Percentiles rank a stretch among this genome's conserved stretches.
These are phyloP conservation scores for Globisporangium lucens DNA, from an alignment of 352 stramenopile species.

Conservation along the genomic window DNA sequence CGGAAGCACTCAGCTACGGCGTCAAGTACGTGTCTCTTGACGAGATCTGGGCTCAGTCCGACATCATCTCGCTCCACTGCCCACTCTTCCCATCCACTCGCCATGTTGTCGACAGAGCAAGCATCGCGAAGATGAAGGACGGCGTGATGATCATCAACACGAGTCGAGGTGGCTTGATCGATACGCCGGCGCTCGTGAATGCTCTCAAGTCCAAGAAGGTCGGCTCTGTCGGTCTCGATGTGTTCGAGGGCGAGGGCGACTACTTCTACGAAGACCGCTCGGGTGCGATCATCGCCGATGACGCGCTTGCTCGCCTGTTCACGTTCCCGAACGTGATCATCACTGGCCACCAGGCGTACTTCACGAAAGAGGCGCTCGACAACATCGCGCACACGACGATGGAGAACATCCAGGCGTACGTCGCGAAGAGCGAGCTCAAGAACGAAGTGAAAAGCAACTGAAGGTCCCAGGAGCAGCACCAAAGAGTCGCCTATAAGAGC, in stretches of 20 bases:
- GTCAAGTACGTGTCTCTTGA: slow-evolving; percentile 61
- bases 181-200: slow-evolving; percentile 78
- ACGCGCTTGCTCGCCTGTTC: slow-evolving; percentile 68
- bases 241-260: slow-evolving; percentile 81
- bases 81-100: slow-evolving; percentile 79
- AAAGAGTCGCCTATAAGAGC: no score
- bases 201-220: slow-evolving; percentile 82
- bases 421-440: slow-evolving; percentile 3
- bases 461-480: no score
- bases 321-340: slow-evolving; percentile 84
- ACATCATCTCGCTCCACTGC: slow-evolving; percentile 89
- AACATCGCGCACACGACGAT: slow-evolving; percentile 76
- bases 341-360: slow-evolving; percentile 79
- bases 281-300: slow-evolving; percentile 60
- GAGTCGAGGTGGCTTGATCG: slow-evolving; percentile 81
- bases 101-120: slow-evolving; percentile 81
- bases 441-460: neutral
- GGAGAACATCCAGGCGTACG: slow-evolving; percentile 66
- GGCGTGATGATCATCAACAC: slow-evolving; percentile 91
- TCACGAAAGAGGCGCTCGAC: slow-evolving; percentile 70
- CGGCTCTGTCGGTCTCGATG: slow-evolving; percentile 75
- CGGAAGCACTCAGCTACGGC: slow-evolving; percentile 38
- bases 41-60: slow-evolving; percentile 56
- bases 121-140: slow-evolving; percentile 86
- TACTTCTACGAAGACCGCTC: slow-evolving; percentile 82